A percentile compares a stretch with the other conserved stretches of the same genome.
Conservation (phyloP, 2,329 filamentous ascomycete genomes). For the Talaromyces sp. region DNA sequence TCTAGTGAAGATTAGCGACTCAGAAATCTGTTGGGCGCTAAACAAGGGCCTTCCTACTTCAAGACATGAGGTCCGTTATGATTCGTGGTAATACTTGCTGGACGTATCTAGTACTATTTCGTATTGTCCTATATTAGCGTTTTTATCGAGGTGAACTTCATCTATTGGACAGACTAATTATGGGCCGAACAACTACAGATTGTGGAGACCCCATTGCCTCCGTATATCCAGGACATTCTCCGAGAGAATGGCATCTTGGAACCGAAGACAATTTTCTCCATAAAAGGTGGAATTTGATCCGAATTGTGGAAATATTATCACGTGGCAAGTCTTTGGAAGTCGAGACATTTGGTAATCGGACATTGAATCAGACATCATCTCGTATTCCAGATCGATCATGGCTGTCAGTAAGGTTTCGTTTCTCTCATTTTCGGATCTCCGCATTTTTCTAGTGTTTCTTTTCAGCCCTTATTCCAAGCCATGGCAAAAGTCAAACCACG, state of each 20-base stretch:
- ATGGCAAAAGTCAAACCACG: constrained; percentile 4
- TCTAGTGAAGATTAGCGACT: not conserved
- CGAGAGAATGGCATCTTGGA: not conserved
- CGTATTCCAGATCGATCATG: not conserved
- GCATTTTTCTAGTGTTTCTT: constrained; percentile 5
- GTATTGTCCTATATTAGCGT: not conserved
- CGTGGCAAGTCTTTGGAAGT: not conserved
- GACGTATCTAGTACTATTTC: not conserved
- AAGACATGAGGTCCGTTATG: not conserved
- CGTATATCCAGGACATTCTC: not conserved
- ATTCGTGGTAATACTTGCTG: not conserved
- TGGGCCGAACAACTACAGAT: not conserved
- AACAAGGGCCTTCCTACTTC: not conserved
- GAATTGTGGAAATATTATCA: not conserved
- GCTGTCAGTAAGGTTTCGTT: not conserved
- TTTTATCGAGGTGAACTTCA: not conserved
- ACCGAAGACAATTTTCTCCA: not conserved
- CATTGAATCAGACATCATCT: not conserved
- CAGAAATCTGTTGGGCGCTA: not conserved
- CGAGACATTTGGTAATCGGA: not conserved
- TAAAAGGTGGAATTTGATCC: not conserved
- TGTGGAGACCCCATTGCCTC: constrained; percentile 3
- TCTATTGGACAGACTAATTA: not conserved
- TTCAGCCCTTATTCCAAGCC: not conserved
- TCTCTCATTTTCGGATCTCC: not conserved